Evolutionary conservation across 139 green algal genomes (phyloP).

Genomic region (Coelastrella sp.): DNA sequence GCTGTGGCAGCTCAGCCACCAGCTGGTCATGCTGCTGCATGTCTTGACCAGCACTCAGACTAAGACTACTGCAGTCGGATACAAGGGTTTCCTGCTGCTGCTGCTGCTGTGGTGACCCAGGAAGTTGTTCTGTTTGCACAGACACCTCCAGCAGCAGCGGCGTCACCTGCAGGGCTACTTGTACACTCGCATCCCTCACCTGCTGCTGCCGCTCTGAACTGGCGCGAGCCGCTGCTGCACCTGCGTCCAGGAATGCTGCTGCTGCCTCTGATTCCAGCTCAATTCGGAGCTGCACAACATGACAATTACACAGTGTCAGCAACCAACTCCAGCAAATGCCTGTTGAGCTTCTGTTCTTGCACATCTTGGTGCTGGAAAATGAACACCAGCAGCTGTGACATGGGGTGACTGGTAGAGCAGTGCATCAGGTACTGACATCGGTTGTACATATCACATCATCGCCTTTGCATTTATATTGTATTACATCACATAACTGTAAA

Average conservation of each 20-base stretch:
- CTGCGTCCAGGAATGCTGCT: constrained; percentile 24
- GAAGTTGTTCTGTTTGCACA: neutral
- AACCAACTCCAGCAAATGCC: too few species aligned
- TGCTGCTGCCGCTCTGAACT: constrained; percentile 4
- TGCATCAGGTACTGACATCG: too few species aligned
- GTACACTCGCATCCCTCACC: constrained; percentile 6
- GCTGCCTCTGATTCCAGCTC: constrained; percentile 28
- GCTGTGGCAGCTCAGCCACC: neutral
- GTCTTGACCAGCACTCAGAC: neutral
- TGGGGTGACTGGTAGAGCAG: too few species aligned
- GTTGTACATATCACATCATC: neutral
- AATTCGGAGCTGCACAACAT: constrained; percentile 18
- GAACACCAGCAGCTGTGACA: too few species aligned
- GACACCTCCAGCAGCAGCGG: constrained; percentile 1
- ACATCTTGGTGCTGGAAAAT: too few species aligned
- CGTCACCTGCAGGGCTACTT: neutral
- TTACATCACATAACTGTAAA: too few species aligned
- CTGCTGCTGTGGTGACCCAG: neutral
- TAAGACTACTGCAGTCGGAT: too few species aligned
- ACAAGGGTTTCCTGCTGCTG: neutral
- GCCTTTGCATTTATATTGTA: too few species aligned
- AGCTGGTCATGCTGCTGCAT: constrained; percentile 5
- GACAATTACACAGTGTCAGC: neutral
- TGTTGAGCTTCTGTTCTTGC: too few species aligned
- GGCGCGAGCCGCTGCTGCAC: neutral